Base-by-base conservation (phyloP, 257 asterid species). In the Ocimum tenuiflorum region DNA sequence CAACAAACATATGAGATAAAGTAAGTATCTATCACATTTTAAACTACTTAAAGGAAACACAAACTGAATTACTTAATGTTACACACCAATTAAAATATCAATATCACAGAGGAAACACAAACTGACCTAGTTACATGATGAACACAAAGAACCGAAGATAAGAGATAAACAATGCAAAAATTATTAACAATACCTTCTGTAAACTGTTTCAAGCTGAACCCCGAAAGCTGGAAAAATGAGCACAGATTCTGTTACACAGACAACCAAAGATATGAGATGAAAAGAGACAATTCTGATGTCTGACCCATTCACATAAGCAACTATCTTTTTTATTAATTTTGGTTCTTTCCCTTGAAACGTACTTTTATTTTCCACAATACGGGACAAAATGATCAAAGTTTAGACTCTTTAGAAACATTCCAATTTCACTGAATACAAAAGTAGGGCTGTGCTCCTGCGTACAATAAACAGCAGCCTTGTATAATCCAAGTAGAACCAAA, bases 131-230 rank as follows among this genome's bases (percentile, higher is more conserved):
- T 31, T 31, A 31, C 6, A 31, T 31, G 36, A 3, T 31, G 36
- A 6, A 31, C 36, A 31, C 36, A 31, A 31, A 31, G 7, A 31
- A 31, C 7, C 36, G 0, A 31, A 31, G 36, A 31, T 31, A 31
- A 24, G 3, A 31, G 36, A 31, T 31, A 31, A 5, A 3, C 36
- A 31, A 31, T 31, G 36, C 36, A 31, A 31, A 31, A 31, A 31
- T 7, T 31, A 31, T 31, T 31, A 31, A 31, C 3, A 55, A 62
- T 84, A 91, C 96, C 97, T 92, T 82, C 79, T 70, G 70, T 80
- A 89, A 15, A 75, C 79, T 73, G 96, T 84, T 79, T 89, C 97
- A 61, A 92, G 97, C 83, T 92, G 97, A 79, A 92, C 82, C 14
- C 98, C 96, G 58, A 92, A 84, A 42, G 86, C 87, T 42, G 97